phyloP scores from a whole-genome alignment of 2,329 filamentous ascomycete species.

The Ophiocordyceps camponoti-floridani region DNA sequence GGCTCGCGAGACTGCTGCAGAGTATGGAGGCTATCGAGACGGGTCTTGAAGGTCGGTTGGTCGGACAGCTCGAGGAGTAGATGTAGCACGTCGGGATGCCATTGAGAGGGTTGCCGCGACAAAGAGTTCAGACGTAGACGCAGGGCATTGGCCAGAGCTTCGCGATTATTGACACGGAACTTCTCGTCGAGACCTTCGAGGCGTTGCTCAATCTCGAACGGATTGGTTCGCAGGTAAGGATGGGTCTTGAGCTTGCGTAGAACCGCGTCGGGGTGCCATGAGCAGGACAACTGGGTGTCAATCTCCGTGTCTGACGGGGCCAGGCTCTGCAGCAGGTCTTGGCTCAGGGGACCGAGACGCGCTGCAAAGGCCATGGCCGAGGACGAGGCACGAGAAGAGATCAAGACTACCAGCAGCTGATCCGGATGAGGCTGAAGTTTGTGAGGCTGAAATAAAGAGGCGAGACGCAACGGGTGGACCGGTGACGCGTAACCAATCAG shows the following conservation, averaged over 20 bases:
- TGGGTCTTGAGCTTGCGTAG: constrained; percentile 34
- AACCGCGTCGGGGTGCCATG: constrained; percentile 24
- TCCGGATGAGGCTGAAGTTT: too few species aligned
- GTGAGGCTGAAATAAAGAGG: too few species aligned
- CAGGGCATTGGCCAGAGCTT: constrained; percentile 61
- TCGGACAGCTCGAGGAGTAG: constrained; percentile 70
- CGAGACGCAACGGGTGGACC: too few species aligned
- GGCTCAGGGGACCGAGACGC: constrained; percentile 43
- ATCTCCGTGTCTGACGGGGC: constrained; percentile 31
- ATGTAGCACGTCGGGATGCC: constrained; percentile 63
- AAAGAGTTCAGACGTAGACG: constrained; percentile 39
- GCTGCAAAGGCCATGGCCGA: constrained; percentile 55
- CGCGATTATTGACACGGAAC: constrained; percentile 62
- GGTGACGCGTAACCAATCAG: too few species aligned
- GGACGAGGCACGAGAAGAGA: background rate
- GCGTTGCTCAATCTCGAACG: constrained; percentile 50
- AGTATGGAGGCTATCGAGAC: constrained; percentile 41
- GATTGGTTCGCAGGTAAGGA: constrained; percentile 49
- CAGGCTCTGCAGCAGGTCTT: constrained; percentile 51
- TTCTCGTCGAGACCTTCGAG: constrained; percentile 69
- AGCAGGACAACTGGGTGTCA: constrained; percentile 22
- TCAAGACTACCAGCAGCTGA: too few species aligned
- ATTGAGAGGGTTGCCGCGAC: constrained; percentile 30
- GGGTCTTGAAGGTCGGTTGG: constrained; percentile 54
- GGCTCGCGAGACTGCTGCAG: constrained; percentile 24